phyloP scores from a whole-genome alignment of 495 filamentous ascomycete genomes.

The Hypoxylon lenormandii region DNA sequence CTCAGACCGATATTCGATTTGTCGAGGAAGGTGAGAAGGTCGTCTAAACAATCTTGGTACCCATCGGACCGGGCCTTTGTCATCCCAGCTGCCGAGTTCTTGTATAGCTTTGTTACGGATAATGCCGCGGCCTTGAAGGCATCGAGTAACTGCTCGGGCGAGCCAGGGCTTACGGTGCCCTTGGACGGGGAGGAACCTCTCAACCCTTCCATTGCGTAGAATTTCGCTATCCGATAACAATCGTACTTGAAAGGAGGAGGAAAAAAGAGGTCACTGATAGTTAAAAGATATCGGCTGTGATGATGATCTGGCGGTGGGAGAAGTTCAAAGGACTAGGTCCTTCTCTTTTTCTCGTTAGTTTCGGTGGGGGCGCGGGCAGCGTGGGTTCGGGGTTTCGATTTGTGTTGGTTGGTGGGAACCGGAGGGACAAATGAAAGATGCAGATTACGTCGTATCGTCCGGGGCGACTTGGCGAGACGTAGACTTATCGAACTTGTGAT shows the following conservation, averaged over 20 bases:
- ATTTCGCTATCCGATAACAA: background rate
- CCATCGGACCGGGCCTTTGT: constrained; percentile 79
- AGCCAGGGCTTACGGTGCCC: constrained; percentile 57
- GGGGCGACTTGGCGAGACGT: constrained; percentile 7
- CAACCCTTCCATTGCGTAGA: constrained; percentile 45
- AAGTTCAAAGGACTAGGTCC: constrained; percentile 20
- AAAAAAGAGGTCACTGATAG: background rate
- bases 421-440: constrained; percentile 42
- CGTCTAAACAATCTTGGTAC: constrained; percentile 94
- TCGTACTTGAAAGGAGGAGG: background rate
- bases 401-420: constrained; percentile 38
- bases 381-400: constrained; percentile 10
- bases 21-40: constrained; percentile 85
- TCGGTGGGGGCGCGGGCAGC: constrained; percentile 39
- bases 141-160: constrained; percentile 82
- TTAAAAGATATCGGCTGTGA: background rate
- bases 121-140: constrained; percentile 92
- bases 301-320: constrained; percentile 22
- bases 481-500: constrained; percentile 15
- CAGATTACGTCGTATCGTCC: constrained; percentile 36
- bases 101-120: constrained; percentile 96
- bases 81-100: constrained; percentile 81
- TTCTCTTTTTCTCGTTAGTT: constrained; percentile 42
- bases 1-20: constrained; percentile 78
- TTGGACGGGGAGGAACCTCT: constrained; percentile 51